phyloP scores from a whole-genome alignment of 306 rosid species.

The Dryas drummondii region DNA sequence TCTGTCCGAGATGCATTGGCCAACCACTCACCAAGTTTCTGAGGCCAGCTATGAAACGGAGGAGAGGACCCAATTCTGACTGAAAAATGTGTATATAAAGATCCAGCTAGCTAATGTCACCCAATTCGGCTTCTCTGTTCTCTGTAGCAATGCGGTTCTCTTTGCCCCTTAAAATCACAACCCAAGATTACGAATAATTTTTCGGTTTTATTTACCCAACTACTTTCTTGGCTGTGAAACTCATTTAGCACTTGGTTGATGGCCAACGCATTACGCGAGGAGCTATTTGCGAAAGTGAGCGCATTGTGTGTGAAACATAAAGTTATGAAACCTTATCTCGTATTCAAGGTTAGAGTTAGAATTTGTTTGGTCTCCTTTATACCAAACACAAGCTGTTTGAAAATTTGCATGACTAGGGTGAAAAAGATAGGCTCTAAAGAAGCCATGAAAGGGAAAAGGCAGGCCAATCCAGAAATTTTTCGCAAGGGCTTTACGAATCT shows the following conservation, averaged over 20 bases:
- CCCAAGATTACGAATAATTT: too few relatives aligned
- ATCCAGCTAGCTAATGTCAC: background rate
- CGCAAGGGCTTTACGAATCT: too few relatives aligned
- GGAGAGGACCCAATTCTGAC: background rate
- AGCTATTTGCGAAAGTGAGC: too few relatives aligned
- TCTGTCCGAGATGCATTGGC: conserved; percentile 3
- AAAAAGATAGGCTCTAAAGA: too few relatives aligned
- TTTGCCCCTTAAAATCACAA: background rate
- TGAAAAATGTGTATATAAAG: background rate
- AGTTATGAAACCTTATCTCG: too few relatives aligned
- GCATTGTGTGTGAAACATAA: too few relatives aligned
- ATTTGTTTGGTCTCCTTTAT: too few relatives aligned
- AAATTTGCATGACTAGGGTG: too few relatives aligned
- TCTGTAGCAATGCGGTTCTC: background rate
- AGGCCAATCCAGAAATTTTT: too few relatives aligned
- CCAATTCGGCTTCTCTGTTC: background rate
- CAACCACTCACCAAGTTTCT: background rate
- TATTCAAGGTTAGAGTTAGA: too few relatives aligned
- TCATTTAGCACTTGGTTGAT: conserved; percentile 1
- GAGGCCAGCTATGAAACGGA: background rate
- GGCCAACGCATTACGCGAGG: background rate
- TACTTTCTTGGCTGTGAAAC: background rate
- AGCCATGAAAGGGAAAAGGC: too few relatives aligned
- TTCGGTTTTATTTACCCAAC: background rate
- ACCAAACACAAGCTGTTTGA: too few relatives aligned